A percentile compares a stretch with the other conserved stretches of the same genome.
These are phyloP conservation scores for Taxawa tesnikishii DNA, from an alignment of 2,329 filamentous ascomycete species.

Conservation along the genomic window DNA sequence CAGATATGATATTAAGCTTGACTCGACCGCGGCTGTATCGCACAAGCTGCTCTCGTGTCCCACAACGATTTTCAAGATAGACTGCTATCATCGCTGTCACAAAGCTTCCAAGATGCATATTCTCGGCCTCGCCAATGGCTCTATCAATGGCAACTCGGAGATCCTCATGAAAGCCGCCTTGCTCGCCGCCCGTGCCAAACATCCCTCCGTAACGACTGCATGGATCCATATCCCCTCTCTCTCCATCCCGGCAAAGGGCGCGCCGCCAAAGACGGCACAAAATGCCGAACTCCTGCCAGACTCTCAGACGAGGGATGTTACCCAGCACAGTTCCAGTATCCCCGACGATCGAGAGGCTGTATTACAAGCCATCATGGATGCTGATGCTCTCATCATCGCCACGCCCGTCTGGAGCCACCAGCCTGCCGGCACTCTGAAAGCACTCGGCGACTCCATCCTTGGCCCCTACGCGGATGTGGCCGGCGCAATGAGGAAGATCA, in stretches of 20 bases:
- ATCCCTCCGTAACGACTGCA: conserved; percentile 7
- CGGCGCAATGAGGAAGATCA: conserved; percentile 3
- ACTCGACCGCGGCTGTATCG: too few species aligned
- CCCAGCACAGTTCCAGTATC: too few species aligned
- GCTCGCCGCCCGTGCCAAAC: conserved; percentile 1
- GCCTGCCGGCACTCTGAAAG: conserved; percentile 8
- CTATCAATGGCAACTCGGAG: conserved; percentile 6
- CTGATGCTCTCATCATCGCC: conserved; percentile 9
- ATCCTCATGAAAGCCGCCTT: conserved; percentile 8
- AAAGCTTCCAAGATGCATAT: conserved; percentile 10
- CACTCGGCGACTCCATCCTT: conserved; percentile 6
- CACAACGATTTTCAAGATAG: too few species aligned
- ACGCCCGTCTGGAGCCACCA: conserved; percentile 8
- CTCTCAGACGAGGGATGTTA: conserved; percentile 1
- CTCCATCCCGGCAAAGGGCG: conserved; percentile 6
- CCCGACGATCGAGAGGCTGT: conserved; percentile 8
- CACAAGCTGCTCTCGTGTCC: too few species aligned
- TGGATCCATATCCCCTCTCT: conserved; percentile 8
- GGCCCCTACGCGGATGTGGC: conserved; percentile 5
- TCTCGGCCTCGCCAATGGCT: conserved; percentile 7
- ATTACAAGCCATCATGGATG: conserved; percentile 8
- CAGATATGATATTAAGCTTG: too few species aligned
- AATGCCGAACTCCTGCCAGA: conserved; percentile 3
- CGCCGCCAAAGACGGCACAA: conserved; percentile 2
- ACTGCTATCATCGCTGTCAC: too few species aligned